Evolutionary conservation across 176 grass and related monocot species (phyloP).

Genomic region (Zizania latifolia): DNA sequence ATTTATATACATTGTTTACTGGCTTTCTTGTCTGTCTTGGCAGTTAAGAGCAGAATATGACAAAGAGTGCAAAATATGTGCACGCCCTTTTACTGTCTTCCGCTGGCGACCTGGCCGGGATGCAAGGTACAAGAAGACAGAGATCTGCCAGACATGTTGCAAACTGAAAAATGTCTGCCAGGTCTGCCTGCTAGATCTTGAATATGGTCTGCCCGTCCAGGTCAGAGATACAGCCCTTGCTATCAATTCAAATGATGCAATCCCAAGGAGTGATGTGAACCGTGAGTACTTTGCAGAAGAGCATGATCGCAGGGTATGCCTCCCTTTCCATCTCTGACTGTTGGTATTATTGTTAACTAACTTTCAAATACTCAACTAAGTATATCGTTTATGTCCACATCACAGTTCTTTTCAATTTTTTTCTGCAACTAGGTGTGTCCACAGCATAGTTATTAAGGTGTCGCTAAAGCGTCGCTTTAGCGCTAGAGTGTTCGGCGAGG

Average conservation of each 20-base stretch:
- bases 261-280: conserved; percentile 95
- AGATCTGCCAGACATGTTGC: conserved; percentile 97
- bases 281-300: conserved; percentile 96
- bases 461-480: too few species aligned
- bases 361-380: background rate
- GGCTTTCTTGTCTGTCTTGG: conserved; percentile 20
- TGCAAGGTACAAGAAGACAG: conserved; percentile 97
- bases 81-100: conserved; percentile 85
- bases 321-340: background rate
- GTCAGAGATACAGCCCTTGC: conserved; percentile 82
- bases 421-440: background rate
- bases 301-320: conserved; percentile 87
- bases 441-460: too few species aligned
- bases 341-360: background rate
- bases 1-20: background rate
- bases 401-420: background rate
- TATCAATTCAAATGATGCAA: conserved; percentile 83
- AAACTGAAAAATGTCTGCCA: conserved; percentile 98
- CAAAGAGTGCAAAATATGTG: conserved; percentile 97
- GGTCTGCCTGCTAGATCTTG: conserved; percentile 93
- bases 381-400: background rate
- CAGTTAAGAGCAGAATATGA: conserved; percentile 86
- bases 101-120: conserved; percentile 92
- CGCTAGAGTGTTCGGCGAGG: too few species aligned
- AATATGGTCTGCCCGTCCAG: conserved; percentile 90